A percentile compares a stretch with the other conserved stretches of the same genome.
Conservation (phyloP, 805 yeast species). For the Kregervanrija pseudodelftensis region DNA sequence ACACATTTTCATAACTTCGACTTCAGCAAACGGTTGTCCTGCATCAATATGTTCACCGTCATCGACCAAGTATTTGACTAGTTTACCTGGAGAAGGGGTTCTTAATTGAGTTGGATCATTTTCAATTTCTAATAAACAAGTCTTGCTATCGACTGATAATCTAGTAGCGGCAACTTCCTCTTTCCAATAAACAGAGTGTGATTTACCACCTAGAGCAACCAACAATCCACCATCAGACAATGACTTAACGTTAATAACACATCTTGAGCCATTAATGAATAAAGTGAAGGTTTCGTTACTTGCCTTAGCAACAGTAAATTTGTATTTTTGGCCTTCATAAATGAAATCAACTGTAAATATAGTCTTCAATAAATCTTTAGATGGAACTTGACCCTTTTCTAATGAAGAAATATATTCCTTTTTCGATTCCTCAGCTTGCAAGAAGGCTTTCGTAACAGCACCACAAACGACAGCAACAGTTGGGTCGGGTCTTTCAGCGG, state of each 20-base stretch:
- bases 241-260: conserved; percentile 79
- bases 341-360: conserved; percentile 91
- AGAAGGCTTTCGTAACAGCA: conserved; percentile 93
- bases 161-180: conserved; percentile 96
- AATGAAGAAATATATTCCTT: conserved; percentile 66
- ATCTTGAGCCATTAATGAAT: conserved; percentile 89
- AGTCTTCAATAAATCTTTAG: conserved; percentile 73
- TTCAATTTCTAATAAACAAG: conserved; percentile 89
- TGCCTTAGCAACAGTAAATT: conserved; percentile 92
- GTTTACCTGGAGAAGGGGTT: conserved; percentile 98
- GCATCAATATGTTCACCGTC: conserved; percentile 87
- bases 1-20: conserved; percentile 99
- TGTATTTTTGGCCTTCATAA: conserved; percentile 87
- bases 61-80: conserved; percentile 88
- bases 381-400: conserved; percentile 93
- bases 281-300: conserved; percentile 79
- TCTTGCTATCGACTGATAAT: conserved; percentile 89
- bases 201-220: conserved; percentile 81
- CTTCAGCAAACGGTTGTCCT: conserved; percentile 96
- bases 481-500: conserved; percentile 96
- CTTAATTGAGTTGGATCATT: conserved; percentile 98
- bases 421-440: conserved; percentile 64
- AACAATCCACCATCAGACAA: conserved; percentile 93
- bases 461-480: conserved; percentile 91
- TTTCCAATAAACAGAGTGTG: conserved; percentile 95